Evolutionary conservation across 1,284 basidiomycete species (phyloP), one percentile per base, ranked within the genome.

Genomic region (Nidula niveotomentosa): DNA sequence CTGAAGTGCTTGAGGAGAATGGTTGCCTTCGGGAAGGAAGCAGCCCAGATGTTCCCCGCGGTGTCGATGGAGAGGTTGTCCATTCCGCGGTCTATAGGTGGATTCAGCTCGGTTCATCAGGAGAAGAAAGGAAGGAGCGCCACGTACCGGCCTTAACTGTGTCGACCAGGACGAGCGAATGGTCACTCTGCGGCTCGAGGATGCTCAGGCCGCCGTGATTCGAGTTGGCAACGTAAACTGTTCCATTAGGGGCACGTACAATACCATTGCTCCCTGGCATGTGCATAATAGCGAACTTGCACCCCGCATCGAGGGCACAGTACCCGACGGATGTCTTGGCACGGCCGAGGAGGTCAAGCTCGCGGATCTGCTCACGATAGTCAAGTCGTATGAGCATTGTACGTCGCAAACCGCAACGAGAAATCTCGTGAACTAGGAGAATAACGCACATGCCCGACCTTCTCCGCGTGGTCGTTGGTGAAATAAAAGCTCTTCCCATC

Each of bases 401-500:
- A 23, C 4, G 23, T 23, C 23, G 23, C 23, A 23, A 23, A 23
- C 4, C 23, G 23, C 23, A 23, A 4, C 23, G 23, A 23, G 23
- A 23, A 23, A 23, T 23, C 23, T 23, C 23, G 23, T 23, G 4
- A 48, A 34, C 37, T 45, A 47, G 55, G 39, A 12, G 8, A 30
- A 15, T 3, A 39, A 69, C 81, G 49, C 62, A 87, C 88, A 46
- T 74, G 60, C 41, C 83, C 80, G 8, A 74, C 67, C 64, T 86
- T 86, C n/a, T 63, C 59, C n/a, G 71, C 72, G 57, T 83, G 74
- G 57, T 88, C 85, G 60, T 90, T 91, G 15, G 86, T 86, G 62
- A 88, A 82, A 67, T 81, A 83, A 53, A 90, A 81, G 45, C 78
- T 79, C 58, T 76, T 72, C 12, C 86, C 85, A 56, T 88, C 84